Conservation (phyloP, 75 land plant species). For the Selaginella tamariscina region DNA sequence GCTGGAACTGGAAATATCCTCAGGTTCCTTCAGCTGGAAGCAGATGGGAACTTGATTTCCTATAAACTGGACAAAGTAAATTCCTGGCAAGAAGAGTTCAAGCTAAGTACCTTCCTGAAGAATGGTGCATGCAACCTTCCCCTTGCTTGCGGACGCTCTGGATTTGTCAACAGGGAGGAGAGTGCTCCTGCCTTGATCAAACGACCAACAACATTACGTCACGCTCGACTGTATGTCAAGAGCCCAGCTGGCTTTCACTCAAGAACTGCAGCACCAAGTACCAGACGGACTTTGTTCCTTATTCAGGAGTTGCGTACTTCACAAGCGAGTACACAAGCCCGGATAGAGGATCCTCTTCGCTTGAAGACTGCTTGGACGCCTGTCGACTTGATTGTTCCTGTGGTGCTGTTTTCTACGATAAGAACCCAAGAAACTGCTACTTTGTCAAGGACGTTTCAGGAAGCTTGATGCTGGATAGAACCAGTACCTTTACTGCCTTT, state of each 20-base stretch:
- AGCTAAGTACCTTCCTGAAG: neutral
- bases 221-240: neutral
- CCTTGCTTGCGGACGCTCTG: neutral
- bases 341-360: neutral
- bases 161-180: neutral
- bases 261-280: neutral
- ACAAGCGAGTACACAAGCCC: neutral
- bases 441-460: neutral
- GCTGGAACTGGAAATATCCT: neutral
- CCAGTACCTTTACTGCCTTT: neutral
- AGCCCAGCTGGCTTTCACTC: neutral
- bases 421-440: neutral
- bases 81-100: neutral
- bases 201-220: neutral
- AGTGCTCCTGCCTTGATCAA: neutral
- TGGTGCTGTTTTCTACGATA: constrained; percentile 2
- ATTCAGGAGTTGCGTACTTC: neutral
- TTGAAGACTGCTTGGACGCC: neutral
- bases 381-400: constrained; percentile 4
- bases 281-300: neutral
- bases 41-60: constrained; percentile 1
- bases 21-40: neutral
- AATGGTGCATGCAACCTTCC: neutral
- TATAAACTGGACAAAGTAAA: neutral
- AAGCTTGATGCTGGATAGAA: neutral